Base-by-base conservation (phyloP, 495 filamentous ascomycete species). In the Hypoxylon trugodes region DNA sequence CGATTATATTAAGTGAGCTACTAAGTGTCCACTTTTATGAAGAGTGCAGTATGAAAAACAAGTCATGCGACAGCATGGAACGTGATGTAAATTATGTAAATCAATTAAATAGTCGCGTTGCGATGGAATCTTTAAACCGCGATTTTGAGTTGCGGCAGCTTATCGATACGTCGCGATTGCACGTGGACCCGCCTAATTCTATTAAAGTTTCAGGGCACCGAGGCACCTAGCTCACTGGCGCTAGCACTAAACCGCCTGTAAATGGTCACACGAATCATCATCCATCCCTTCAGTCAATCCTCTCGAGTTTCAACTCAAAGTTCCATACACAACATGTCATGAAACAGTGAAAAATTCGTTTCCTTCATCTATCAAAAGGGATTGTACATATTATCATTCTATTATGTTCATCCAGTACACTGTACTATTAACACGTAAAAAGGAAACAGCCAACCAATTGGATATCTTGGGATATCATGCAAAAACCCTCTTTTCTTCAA, bases 141-240 rank as follows among this genome's bases (percentile, higher is more conserved):
- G 65, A 59, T 48, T 67, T 56, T 55, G 19, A 36, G 40, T 50
- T 50, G 21, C 54, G 40, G 36, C 2, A 15, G 35, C 54, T 68
- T 68, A 68, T 68, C 65, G 65, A 68, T 68, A 68, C 55, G 59
- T 47, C 59, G 59, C 65, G 65, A 51, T 37, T 32, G 41, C 65
- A 68, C 65, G 65, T 68, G 65, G 40, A 8, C n/a, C 53, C 6
- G 12, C 19, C 26, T 42, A 13, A 16, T 13, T 25, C 26, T 16
- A n/a, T 33, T 19, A 9, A 33, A 13, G 2, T 32, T n/a, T n/a
- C n/a, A n/a, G n/a, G n/a, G n/a, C n/a, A n/a, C n/a, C n/a, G n/a
- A n/a, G n/a, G n/a, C n/a, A n/a, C n/a, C n/a, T 40, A 32, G 9
- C 45, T 18, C 41, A 54, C 42, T 33, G 33, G 26, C 15, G 36